These are phyloP conservation scores for Blastobotrys elegans DNA, from an alignment of 1,139 yeast genomes.

Conservation along the genomic window DNA sequence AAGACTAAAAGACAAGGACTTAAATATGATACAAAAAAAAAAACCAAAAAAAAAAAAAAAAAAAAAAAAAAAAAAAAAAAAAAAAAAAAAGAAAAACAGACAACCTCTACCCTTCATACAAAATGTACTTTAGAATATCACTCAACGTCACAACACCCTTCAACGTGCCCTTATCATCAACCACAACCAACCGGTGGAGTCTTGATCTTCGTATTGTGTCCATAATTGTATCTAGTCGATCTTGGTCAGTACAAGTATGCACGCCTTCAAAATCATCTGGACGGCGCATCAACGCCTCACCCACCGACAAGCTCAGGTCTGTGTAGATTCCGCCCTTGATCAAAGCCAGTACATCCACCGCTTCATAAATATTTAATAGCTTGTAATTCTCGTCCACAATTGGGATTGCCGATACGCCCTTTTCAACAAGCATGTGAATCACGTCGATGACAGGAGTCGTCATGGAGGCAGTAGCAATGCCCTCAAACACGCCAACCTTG, in stretches of 20 bases:
- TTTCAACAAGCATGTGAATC: slow-evolving; percentile 71
- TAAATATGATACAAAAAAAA: neutral
- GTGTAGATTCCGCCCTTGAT: slow-evolving; percentile 94
- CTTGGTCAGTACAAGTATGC: slow-evolving; percentile 87
- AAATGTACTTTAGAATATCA: slow-evolving; percentile 80
- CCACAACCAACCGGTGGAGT: slow-evolving; percentile 87
- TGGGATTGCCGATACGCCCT: slow-evolving; percentile 87
- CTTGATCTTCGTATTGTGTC: slow-evolving; percentile 91
- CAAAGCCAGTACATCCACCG: slow-evolving; percentile 87
- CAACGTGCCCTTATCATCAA: slow-evolving; percentile 72
- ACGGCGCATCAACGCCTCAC: slow-evolving; percentile 91
- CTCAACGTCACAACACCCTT: slow-evolving; percentile 85
- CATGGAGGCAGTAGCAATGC: slow-evolving; percentile 79
- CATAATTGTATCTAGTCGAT: slow-evolving; percentile 83
- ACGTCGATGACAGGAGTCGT: slow-evolving; percentile 93
- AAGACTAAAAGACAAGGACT: no score
- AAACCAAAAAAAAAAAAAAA: neutral
- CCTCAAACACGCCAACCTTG: slow-evolving; percentile 54
- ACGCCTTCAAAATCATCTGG: slow-evolving; percentile 98
- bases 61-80: slow-evolving; percentile 4
- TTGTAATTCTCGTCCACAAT: slow-evolving; percentile 74
- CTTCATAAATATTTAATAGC: slow-evolving; percentile 88
- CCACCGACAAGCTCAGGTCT: slow-evolving; percentile 86
- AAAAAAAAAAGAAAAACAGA: neutral
- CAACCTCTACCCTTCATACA: slow-evolving; percentile 49